Evolutionary conservation across 139 green algal species (phyloP), one percentile per base, ranked within the genome.

Genomic region (Coccomyxa sp.): DNA sequence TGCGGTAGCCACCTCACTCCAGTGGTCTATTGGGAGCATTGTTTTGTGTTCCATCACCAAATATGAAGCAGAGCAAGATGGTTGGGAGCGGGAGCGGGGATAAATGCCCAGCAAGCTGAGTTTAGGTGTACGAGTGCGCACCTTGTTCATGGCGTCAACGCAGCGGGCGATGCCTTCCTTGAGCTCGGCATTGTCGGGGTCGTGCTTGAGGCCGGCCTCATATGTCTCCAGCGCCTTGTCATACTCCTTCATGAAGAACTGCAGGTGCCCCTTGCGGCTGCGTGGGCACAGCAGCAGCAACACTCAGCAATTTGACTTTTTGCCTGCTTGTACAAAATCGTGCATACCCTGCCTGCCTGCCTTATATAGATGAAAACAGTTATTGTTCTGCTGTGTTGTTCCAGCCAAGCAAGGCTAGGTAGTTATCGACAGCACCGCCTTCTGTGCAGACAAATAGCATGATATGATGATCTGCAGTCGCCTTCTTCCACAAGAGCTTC

Each of bases 221-320:
- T 88, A 88, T 21, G 85, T 88, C 67, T 77, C 76, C 57, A 83
- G 45, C 17, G 85, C 85, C 77, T 83, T 75, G 32, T 88, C 85
- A 63, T 88, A 82, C 51, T 88, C 95, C 91, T 98, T 98, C 92
- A 96, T 99, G 90, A 99, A 96, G 92, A 95, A 99, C 90, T 99
- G 93, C 83, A 98, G 89, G 79, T 93, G 87, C 32, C 93, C 96
- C 92, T 99, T 98, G 71, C 96, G 93, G 68, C 82, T 91, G 87
- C 96, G 95, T 7, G 90, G 91, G 91, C 63, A 71, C 63, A 71
- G 63, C 18, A 71, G 60, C 60, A 68, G 14, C 60, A 51, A 51
- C 38, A 51, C 3, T 51, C 38, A 51, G 38, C 38, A 51, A 7
- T 11, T 51, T 51, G 38, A 51, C 3, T 11, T 51, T 51, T 51